A percentile compares a stretch with the other conserved stretches of the same genome.
Conservation (phyloP, 2,329 filamentous ascomycete species). For the Davidsoniella virescens region DNA sequence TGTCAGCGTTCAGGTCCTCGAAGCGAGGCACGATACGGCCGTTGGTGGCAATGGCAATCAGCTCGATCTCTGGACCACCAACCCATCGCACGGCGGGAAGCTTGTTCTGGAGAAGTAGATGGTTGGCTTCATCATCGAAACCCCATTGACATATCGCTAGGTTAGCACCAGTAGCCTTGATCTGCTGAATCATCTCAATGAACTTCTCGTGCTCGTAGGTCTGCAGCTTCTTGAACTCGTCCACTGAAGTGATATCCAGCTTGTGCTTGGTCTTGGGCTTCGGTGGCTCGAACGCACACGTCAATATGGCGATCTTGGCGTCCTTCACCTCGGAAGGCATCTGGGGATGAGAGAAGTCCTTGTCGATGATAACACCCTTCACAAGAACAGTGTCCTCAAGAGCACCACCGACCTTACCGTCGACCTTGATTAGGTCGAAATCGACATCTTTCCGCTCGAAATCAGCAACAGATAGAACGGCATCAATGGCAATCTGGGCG, state of each 20-base stretch:
- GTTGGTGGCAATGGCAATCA: constrained; percentile 97
- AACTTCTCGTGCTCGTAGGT: constrained; percentile 94
- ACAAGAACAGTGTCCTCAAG: constrained; percentile 89
- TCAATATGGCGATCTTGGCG: constrained; percentile 93
- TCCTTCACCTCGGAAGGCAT: constrained; percentile 93
- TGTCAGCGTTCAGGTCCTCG: constrained; percentile 79
- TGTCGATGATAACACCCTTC: constrained; percentile 96
- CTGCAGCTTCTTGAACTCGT: constrained; percentile 97
- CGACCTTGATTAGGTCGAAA: constrained; percentile 98
- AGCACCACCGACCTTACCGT: constrained; percentile 89
- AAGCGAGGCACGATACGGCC: constrained; percentile 94
- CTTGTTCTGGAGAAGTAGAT: constrained; percentile 87
- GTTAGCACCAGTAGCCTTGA: constrained; percentile 95
- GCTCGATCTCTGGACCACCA: constrained; percentile 90
- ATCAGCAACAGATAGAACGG: constrained; percentile 89
- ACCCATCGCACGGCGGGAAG: constrained; percentile 96
- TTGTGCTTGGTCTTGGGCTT: constrained; percentile 99
- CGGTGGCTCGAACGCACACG: constrained; percentile 93
- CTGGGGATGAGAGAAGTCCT: constrained; percentile 98
- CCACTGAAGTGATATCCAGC: constrained; percentile 89
- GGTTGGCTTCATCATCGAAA: constrained; percentile 97
- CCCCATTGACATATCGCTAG: constrained; percentile 98
- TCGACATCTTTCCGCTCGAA: constrained; percentile 93
- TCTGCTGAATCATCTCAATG: constrained; percentile 94
- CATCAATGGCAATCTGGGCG: constrained; percentile 90